Evolutionary conservation across 148 eudicot genomes (phyloP).

Genomic region (Gaultheria prostrata): DNA sequence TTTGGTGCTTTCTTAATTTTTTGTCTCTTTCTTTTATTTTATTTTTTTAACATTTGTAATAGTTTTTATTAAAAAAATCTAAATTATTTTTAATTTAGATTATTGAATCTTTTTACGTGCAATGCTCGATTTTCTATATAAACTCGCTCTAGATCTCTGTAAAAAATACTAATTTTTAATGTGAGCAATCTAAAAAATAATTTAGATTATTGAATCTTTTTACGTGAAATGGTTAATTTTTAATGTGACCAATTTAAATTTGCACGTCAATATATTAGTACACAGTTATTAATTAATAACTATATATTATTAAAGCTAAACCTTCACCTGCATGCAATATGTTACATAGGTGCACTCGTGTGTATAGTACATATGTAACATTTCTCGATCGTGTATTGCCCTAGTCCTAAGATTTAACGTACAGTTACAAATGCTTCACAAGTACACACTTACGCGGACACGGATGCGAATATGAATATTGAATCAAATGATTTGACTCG

Average conservation of each 20-base stretch:
- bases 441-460: too few relatives aligned
- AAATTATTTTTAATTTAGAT: too few relatives aligned
- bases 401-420: neutral
- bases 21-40: neutral
- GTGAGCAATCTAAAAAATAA: too few relatives aligned
- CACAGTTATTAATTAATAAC: neutral
- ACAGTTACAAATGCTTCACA: too few relatives aligned
- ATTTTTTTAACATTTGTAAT: neutral
- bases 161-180: too few relatives aligned
- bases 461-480: too few relatives aligned
- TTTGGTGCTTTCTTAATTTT: conserved; percentile 26
- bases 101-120: too few relatives aligned
- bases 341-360: neutral
- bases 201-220: too few relatives aligned
- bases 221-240: neutral
- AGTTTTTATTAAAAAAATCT: too few relatives aligned
- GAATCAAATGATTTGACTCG: too few relatives aligned
- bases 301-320: neutral
- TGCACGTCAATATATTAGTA: neutral
- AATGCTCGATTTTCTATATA: too few relatives aligned
- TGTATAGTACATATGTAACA: neutral
- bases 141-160: too few relatives aligned
- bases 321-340: neutral
- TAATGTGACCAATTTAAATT: neutral
- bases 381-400: neutral